Evolutionary conservation across 129 eudicot genomes (phyloP).

Genomic region (Cynara cardunculus): DNA sequence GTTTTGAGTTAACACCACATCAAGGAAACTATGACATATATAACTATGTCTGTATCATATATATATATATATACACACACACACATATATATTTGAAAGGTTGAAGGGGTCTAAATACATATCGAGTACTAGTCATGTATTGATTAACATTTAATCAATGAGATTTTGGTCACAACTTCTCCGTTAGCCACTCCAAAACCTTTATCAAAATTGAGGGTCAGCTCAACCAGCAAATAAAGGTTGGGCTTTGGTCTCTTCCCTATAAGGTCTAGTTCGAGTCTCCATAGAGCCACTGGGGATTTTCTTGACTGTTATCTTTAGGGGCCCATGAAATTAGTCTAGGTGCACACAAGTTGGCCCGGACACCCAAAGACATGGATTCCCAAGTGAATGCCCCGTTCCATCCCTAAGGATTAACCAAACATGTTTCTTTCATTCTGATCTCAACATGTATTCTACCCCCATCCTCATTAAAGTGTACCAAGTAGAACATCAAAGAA

Average conservation of each 20-base stretch:
- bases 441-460: not conserved
- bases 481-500: not conserved
- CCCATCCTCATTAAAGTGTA: not conserved
- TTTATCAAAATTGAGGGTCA: not conserved
- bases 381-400: not conserved
- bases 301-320: not conserved
- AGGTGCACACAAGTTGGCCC: not conserved
- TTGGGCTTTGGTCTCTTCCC: not conserved
- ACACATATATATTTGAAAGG: not conserved
- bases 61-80: no score
- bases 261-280: not conserved
- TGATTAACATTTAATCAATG: not conserved
- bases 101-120: not conserved
- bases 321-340: not conserved
- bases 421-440: not conserved
- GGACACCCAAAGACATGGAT: not conserved
- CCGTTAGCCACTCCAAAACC: not conserved
- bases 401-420: not conserved
- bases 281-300: not conserved
- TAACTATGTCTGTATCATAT: no score
- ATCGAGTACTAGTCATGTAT: not conserved
- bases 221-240: not conserved
- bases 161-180: not conserved
- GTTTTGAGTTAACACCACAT: not conserved
- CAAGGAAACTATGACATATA: not conserved